Base-by-base conservation (phyloP, 2,329 filamentous ascomycete species). In the Pyrenochaeta sp. region DNA sequence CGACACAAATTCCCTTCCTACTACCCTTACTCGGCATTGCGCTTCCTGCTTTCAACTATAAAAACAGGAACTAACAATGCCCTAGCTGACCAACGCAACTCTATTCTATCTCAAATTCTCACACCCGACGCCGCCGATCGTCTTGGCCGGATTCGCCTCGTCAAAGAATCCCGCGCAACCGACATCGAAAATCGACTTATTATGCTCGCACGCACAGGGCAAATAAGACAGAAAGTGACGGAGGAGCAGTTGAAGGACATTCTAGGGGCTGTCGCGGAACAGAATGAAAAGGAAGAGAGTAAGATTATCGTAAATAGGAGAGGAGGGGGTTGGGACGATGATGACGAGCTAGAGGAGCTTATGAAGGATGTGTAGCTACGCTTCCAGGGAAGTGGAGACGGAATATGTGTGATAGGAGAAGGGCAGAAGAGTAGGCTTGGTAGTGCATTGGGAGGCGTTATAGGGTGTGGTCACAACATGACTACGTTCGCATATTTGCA, bases 241-340 rank as follows among this genome's bases (percentile, higher is more conserved):
- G 95, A 99, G 80, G 88, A 90, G 48, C 93, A 98, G 82, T 84
- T 99, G 72, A 97, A 98, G 83, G 92, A 96, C 66, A 84, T 99
- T 56, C 81, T 99, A 64, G 91, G 88, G 62, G 92, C 92, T 15
- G 87, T 97, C 58, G 90, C 92, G 25, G 93, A 97, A 73, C 79
- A 82, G 74, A 90, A 87, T 66, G 85, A 89, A 79, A 72, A 75
- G 79, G 85, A 88, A 79, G 71, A 75, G 79, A 77, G 65, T 61
- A 95, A 92, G 82, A 95, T 97, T 78, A 91, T 96, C 36, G 91
- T 97, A 56, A 90, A 84, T 71, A 85, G 93, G 71, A 85, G 93
- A 73, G 96, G 94, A 79, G 91, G 86, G 2, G 91, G 90, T 0
- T 74, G 74, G 73, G 93, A 91, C 81, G 92, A 96, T 74, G 91